Percentiles rank a stretch among this genome's conserved stretches.
Evolutionary conservation across 1,284 basidiomycete species (phyloP).

Genomic region (Cryptococcus sp.): DNA sequence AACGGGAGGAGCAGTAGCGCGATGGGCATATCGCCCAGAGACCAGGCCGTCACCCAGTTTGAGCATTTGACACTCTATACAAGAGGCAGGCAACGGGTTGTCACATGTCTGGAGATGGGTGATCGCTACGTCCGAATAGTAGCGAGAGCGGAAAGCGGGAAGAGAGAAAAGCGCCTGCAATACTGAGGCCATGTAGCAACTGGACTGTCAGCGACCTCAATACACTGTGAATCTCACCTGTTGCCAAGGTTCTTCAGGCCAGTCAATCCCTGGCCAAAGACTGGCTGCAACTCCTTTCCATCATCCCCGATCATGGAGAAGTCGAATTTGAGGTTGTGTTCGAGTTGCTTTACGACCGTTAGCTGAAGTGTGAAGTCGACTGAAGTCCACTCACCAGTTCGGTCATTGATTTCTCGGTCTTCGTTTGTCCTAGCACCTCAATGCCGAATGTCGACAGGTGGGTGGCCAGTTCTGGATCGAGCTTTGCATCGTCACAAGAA

Average conservation of each 20-base stretch:
- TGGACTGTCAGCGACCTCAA: constrained; percentile 41
- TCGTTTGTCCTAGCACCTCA: constrained; percentile 76
- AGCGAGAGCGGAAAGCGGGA: constrained; percentile 73
- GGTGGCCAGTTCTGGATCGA: constrained; percentile 73
- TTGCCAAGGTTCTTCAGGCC: constrained; percentile 93
- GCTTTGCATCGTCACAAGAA: constrained; percentile 79
- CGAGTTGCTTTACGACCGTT: constrained; percentile 71
- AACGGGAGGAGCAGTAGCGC: constrained; percentile 52
- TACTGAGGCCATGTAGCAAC: constrained; percentile 96
- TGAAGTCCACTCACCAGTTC: constrained; percentile 67
- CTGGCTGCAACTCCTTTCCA: constrained; percentile 81
- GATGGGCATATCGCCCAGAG: constrained; percentile 85
- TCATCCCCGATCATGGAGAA: constrained; percentile 91
- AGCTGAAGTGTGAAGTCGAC: neutral
- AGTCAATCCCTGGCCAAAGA: constrained; percentile 86
- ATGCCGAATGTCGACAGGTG: constrained; percentile 87
- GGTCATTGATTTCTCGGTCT: constrained; percentile 97
- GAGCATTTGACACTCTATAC: constrained; percentile 91
- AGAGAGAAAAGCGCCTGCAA: constrained; percentile 86
- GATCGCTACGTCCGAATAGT: constrained; percentile 60
- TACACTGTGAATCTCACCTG: constrained; percentile 58
- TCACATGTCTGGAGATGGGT: constrained; percentile 69
- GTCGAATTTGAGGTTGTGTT: constrained; percentile 93
- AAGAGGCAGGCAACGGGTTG: constrained; percentile 73
- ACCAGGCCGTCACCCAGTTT: constrained; percentile 92